Conservation (phyloP, 2,329 filamentous ascomycete genomes). For the Fusarium sp. region DNA sequence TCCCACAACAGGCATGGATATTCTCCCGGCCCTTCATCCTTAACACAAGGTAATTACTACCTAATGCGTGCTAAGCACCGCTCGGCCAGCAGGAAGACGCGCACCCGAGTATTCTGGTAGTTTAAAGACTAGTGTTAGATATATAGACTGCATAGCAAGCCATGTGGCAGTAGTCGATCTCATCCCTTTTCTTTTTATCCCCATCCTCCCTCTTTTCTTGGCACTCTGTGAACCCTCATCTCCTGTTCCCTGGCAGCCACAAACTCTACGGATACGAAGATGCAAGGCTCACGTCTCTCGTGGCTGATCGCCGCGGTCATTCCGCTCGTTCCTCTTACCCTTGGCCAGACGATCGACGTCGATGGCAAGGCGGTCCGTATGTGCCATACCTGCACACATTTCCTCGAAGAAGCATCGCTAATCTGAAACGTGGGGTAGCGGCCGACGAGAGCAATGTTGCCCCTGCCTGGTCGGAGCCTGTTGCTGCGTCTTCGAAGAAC, state of each 20-base stretch:
- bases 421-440: conserved; percentile 38
- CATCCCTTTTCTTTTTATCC: conserved; percentile 9
- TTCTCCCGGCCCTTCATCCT: conserved; percentile 15
- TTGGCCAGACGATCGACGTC: conserved; percentile 42
- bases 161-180: conserved; percentile 36
- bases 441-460: conserved; percentile 45
- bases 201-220: conserved; percentile 24
- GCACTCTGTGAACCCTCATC: conserved; percentile 2
- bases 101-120: neutral
- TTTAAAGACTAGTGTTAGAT: conserved; percentile 16
- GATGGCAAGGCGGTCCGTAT: conserved; percentile 41
- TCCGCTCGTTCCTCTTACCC: conserved; percentile 22
- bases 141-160: conserved; percentile 32
- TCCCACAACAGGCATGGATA: conserved; percentile 24
- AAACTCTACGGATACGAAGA: conserved; percentile 13
- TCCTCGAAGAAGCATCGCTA: conserved; percentile 15
- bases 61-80: conserved; percentile 26
- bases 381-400: conserved; percentile 14
- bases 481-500: conserved; percentile 14
- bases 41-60: conserved; percentile 35
- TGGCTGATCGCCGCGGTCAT: conserved; percentile 36
- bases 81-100: conserved; percentile 8
- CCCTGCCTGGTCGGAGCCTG: conserved; percentile 37
- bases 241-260: conserved; percentile 13
- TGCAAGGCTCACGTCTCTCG: conserved; percentile 26